Evolutionary conservation across 1,284 basidiomycete genomes (phyloP).

Genomic region (Trichosporon inkin): DNA sequence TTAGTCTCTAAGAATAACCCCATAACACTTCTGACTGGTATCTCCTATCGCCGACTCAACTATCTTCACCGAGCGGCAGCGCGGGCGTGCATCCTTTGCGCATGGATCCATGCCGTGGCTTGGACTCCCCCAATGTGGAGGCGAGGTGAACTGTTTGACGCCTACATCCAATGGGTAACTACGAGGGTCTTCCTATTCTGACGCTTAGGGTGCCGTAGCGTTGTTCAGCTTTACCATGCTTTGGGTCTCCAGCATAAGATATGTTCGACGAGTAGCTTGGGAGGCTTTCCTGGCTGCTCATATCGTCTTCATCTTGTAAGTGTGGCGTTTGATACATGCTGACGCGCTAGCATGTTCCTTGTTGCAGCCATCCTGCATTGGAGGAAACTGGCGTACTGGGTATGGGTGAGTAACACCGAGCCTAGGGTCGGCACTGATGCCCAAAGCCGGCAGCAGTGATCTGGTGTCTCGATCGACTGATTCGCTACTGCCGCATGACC

Average conservation of each 20-base stretch:
- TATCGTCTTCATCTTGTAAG: constrained; percentile 51
- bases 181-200: neutral
- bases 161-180: constrained; percentile 32
- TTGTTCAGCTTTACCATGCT: constrained; percentile 51
- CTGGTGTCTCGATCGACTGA: constrained; percentile 58
- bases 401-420: constrained; percentile 29
- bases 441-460: constrained; percentile 35
- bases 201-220: constrained; percentile 30
- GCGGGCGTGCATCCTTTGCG: constrained; percentile 39
- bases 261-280: constrained; percentile 52
- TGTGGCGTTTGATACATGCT: neutral
- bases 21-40: constrained; percentile 47
- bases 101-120: constrained; percentile 39
- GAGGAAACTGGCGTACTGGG: constrained; percentile 33
- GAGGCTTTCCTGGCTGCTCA: constrained; percentile 57
- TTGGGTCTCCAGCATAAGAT: constrained; percentile 51
- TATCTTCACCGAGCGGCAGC: constrained; percentile 50
- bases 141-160: constrained; percentile 14
- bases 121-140: constrained; percentile 31
- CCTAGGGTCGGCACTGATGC: neutral
- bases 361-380: constrained; percentile 42
- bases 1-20: constrained; percentile 50
- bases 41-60: constrained; percentile 52
- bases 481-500: constrained; percentile 54
- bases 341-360: constrained; percentile 32